Percentiles rank a stretch among this genome's conserved stretches.
These are phyloP conservation scores for Phaffomyces thermotolerans DNA, from an alignment of 805 yeast species.

Conservation along the genomic window DNA sequence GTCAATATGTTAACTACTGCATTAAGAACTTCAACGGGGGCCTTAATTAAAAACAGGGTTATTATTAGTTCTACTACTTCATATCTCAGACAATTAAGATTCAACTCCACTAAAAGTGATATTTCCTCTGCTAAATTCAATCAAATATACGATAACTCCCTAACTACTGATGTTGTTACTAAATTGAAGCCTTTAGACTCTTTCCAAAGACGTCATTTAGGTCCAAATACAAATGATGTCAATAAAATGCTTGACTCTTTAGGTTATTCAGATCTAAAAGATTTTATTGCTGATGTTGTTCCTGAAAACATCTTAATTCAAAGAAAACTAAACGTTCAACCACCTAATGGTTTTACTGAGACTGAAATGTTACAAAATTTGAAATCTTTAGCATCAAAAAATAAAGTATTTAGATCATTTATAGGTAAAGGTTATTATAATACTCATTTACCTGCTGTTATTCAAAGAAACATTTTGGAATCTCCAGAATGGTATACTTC, in stretches of 20 bases:
- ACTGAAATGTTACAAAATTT: constrained; percentile 69
- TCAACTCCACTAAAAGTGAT: constrained; percentile 33
- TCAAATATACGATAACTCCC: constrained; percentile 38
- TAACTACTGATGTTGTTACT: constrained; percentile 7
- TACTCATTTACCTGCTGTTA: constrained; percentile 83
- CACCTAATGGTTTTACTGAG: constrained; percentile 72
- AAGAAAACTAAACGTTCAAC: constrained; percentile 60
- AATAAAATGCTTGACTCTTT: constrained; percentile 56
- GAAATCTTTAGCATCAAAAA: constrained; percentile 62
- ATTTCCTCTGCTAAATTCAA: constrained; percentile 49
- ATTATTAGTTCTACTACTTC: no score
- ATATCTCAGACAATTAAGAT: neutral
- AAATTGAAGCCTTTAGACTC: constrained; percentile 53
- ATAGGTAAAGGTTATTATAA: constrained; percentile 96
- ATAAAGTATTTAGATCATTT: constrained; percentile 63
- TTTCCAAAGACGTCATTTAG: constrained; percentile 86
- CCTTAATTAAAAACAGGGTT: no score
- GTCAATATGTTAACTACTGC: no score
- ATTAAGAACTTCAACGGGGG: no score
- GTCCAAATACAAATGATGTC: constrained; percentile 64
- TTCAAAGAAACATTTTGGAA: constrained; percentile 86
- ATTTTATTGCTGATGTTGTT: constrained; percentile 64
- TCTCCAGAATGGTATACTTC: constrained; percentile 98
- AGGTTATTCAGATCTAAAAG: constrained; percentile 60
- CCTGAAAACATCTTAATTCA: constrained; percentile 70